Evolutionary conservation across 2,329 filamentous ascomycete species (phyloP).

Genomic region (Sarocladium kiliense): DNA sequence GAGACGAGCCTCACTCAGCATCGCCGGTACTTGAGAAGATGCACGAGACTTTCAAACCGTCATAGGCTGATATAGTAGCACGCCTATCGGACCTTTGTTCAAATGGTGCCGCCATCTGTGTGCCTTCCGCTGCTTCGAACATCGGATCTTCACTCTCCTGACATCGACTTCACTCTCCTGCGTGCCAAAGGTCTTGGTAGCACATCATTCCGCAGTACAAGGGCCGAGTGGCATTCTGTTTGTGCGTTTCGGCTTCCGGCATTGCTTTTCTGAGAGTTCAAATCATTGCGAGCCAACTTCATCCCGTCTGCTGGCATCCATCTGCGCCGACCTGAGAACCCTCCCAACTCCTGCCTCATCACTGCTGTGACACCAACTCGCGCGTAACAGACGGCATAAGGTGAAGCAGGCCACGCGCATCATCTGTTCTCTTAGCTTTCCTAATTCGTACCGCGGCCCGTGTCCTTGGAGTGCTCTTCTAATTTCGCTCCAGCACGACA

Average conservation of each 20-base stretch:
- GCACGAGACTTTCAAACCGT: no score
- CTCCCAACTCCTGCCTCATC: not conserved
- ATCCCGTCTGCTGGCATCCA: not conserved
- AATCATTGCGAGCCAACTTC: no score
- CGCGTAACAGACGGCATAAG: slow-evolving; percentile 1
- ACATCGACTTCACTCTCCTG: not conserved
- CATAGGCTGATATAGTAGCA: no score
- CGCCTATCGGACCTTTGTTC: no score
- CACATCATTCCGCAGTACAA: no score
- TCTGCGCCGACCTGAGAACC: not conserved
- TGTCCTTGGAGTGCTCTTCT: not conserved
- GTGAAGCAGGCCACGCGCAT: not conserved
- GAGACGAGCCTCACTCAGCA: not conserved
- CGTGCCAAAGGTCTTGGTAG: no score
- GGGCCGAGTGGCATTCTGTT: not conserved
- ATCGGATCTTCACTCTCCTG: no score
- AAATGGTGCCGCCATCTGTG: no score
- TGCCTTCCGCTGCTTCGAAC: no score
- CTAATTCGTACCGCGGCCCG: not conserved
- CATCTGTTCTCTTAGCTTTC: not conserved
- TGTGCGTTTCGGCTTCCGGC: not conserved
- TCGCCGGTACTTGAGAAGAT: no score
- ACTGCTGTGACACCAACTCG: not conserved
- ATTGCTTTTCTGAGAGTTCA: no score
- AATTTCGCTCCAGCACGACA: not conserved